Evolutionary conservation across 495 filamentous ascomycete species (phyloP).

Genomic region (Evansstolkia leycettana): DNA sequence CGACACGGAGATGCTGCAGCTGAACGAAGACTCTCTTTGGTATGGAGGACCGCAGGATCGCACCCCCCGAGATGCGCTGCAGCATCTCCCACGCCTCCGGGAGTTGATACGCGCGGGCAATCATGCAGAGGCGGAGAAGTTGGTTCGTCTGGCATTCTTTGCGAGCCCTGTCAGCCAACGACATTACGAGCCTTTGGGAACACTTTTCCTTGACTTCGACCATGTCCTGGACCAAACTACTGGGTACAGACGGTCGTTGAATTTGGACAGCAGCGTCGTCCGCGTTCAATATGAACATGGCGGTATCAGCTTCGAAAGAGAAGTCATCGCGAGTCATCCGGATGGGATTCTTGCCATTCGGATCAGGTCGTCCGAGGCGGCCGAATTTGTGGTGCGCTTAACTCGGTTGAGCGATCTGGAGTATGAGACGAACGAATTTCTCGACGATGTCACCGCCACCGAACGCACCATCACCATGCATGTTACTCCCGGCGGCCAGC

Average conservation of each 20-base stretch:
- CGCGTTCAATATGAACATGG: constrained; percentile 25
- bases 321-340: constrained; percentile 27
- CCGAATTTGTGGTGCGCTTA: constrained; percentile 15
- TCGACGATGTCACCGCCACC: constrained; percentile 17
- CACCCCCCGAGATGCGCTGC: constrained; percentile 23
- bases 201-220: constrained; percentile 33
- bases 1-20: constrained; percentile 29
- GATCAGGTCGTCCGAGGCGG: constrained; percentile 17
- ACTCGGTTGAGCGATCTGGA: constrained; percentile 23
- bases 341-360: constrained; percentile 30
- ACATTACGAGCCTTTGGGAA: constrained; percentile 36
- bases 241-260: constrained; percentile 32
- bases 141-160: constrained; percentile 27
- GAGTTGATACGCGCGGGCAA: constrained; percentile 27
- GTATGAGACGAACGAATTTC: constrained; percentile 29
- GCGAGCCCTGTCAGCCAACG: constrained; percentile 30
- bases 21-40: constrained; percentile 45
- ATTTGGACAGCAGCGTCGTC: constrained; percentile 21
- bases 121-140: constrained; percentile 27
- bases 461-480: constrained; percentile 23
- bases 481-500: constrained; percentile 23
- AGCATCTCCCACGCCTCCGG: constrained; percentile 23
- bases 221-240: constrained; percentile 17
- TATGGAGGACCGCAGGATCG: constrained; percentile 36
- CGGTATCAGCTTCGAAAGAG: constrained; percentile 18